Conservation (phyloP, 2,329 filamentous ascomycete species). For the Orbilia oligospora region DNA sequence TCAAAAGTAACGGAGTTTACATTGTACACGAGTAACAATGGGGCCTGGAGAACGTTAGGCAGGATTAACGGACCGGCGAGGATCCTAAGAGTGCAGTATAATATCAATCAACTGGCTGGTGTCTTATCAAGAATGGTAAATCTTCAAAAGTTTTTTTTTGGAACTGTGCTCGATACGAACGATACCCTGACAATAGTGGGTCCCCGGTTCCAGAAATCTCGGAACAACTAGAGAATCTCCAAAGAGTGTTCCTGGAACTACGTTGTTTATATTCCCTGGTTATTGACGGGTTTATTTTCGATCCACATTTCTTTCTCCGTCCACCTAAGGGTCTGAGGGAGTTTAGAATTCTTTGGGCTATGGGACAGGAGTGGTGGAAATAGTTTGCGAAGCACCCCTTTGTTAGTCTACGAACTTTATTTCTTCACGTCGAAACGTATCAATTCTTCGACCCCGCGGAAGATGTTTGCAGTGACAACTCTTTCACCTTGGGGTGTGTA, state of each 20-base stretch:
- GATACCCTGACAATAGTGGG: too few species aligned
- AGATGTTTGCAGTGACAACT: background rate
- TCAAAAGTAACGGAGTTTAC: background rate
- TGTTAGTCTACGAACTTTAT: background rate
- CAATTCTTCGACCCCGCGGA: too few species aligned
- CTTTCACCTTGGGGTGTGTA: background rate
- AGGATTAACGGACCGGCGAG: background rate
- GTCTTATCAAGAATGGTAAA: background rate
- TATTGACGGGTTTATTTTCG: background rate
- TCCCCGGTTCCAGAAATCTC: background rate
- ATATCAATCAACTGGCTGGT: background rate
- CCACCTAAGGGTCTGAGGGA: background rate
- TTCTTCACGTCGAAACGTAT: background rate
- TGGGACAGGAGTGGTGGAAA: background rate
- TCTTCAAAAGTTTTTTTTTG: background rate
- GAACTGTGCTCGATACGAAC: too few species aligned
- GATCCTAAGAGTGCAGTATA: background rate
- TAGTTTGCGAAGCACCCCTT: background rate
- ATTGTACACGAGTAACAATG: too few species aligned
- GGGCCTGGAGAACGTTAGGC: background rate
- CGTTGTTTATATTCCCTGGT: background rate
- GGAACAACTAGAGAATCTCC: background rate
- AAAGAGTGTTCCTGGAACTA: background rate
- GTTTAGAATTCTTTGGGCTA: background rate
- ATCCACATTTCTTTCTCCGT: conserved; percentile 10